phyloP scores from a whole-genome alignment of 208 protist species.

The Spongospora subterranea region DNA sequence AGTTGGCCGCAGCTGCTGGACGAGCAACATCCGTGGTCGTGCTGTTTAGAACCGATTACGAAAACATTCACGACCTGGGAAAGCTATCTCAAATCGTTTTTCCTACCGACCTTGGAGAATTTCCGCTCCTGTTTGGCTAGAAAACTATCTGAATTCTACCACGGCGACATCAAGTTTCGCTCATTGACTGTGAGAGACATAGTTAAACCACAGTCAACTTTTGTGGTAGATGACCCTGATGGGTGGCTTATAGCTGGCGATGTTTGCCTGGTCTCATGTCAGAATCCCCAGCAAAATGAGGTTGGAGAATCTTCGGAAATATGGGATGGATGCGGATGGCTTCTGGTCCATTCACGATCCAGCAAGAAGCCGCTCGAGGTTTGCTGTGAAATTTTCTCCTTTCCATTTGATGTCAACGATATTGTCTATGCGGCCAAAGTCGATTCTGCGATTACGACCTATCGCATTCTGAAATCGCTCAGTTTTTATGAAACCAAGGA shows the following conservation, averaged over 20 bases:
- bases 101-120: not conserved
- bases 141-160: not conserved
- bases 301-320: constrained; percentile 1
- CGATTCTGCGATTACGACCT: not conserved
- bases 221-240: not conserved
- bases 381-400: not conserved
- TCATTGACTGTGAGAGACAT: not conserved
- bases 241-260: not conserved
- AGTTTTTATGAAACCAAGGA: not conserved
- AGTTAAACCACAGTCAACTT: not conserved
- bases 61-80: not conserved
- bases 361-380: not conserved
- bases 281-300: not conserved
- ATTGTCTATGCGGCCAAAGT: not conserved
- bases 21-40: not conserved
- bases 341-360: not conserved
- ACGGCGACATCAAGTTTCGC: not conserved
- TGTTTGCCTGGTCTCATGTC: not conserved
- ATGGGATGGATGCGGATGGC: not conserved
- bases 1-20: not conserved
- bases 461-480: not conserved
- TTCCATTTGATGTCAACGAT: not conserved
- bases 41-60: not conserved
- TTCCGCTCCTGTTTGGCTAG: not conserved
- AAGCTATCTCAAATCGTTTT: not conserved